Evolutionary conservation across 441 rosid genomes (phyloP).

Genomic region (Rhodomyrtus psidioides): DNA sequence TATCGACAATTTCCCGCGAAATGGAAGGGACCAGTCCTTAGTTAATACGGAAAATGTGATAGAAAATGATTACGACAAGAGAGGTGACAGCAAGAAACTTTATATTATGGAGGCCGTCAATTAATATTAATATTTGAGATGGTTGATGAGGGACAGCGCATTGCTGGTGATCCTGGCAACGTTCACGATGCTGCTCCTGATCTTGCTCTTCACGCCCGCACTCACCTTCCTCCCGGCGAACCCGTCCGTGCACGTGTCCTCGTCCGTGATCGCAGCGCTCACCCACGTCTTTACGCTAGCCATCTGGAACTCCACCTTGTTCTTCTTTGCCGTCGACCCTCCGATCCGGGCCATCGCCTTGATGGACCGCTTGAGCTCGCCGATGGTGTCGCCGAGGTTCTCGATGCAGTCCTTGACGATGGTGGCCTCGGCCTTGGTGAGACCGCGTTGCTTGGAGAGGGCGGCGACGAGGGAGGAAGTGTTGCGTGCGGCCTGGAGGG

Average conservation of each 20-base stretch:
- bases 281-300: constrained; percentile 47
- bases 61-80: neutral
- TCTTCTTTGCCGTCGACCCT: neutral
- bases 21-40: neutral
- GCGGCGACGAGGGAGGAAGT: neutral
- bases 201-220: constrained; percentile 25
- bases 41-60: neutral
- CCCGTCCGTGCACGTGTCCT: constrained; percentile 60
- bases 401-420: neutral
- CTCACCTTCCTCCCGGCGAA: constrained; percentile 35
- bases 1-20: neutral
- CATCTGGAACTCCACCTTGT: constrained; percentile 17
- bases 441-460: neutral
- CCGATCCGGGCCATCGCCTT: constrained; percentile 1
- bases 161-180: constrained; percentile 51
- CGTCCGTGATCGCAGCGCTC: constrained; percentile 61
- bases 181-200: constrained; percentile 25
- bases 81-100: neutral
- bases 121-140: neutral
- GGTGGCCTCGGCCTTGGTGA: neutral
- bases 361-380: neutral
- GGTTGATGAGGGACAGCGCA: constrained; percentile 40
- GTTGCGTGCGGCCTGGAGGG: neutral
- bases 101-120: neutral
- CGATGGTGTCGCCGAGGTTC: neutral